phyloP scores from a whole-genome alignment of 768 basidiomycete species.

The Coprinopsis sp. region DNA sequence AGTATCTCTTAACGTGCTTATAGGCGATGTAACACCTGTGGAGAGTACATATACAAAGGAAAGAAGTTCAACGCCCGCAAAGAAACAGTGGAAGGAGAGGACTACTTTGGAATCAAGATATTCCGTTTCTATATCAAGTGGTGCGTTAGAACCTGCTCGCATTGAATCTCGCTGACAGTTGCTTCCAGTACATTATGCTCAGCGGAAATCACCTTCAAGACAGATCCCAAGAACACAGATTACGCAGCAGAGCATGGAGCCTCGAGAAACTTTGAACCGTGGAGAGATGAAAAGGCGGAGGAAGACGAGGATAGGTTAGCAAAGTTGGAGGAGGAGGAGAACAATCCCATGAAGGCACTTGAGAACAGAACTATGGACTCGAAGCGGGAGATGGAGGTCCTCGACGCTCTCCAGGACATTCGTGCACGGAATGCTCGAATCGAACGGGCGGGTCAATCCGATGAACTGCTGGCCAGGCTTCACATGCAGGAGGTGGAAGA shows the following conservation, averaged over 20 bases:
- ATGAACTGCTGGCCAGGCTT: slow-evolving; percentile 62
- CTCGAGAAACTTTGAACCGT: slow-evolving; percentile 96
- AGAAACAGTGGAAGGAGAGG: slow-evolving; percentile 95
- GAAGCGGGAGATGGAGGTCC: slow-evolving; percentile 96
- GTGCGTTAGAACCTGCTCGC: slow-evolving; percentile 32
- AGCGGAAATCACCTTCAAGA: slow-evolving; percentile 99
- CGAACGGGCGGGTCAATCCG: slow-evolving; percentile 75
- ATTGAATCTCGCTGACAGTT: slow-evolving; percentile 10
- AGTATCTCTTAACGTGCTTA: background rate
- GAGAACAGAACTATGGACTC: slow-evolving; percentile 91
- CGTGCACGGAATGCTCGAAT: slow-evolving; percentile 83
- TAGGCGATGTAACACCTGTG: slow-evolving; percentile 92
- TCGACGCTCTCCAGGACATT: slow-evolving; percentile 94
- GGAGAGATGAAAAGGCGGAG: slow-evolving; percentile 76
- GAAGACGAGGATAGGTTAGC: slow-evolving; percentile 84
- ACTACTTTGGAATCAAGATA: slow-evolving; percentile 98
- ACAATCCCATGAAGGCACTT: slow-evolving; percentile 95
- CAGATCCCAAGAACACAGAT: slow-evolving; percentile 97
- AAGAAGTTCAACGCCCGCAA: slow-evolving; percentile 99
- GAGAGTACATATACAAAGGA: slow-evolving; percentile 98
- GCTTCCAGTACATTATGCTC: slow-evolving; percentile 80
- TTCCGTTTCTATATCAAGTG: slow-evolving; percentile 93
- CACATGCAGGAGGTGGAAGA: slow-evolving; percentile 67
- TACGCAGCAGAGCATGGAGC: slow-evolving; percentile 94
- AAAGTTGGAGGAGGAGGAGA: slow-evolving; percentile 86